Evolutionary conservation across 257 asterid genomes (phyloP).

Genomic region (Solanum rostratum): DNA sequence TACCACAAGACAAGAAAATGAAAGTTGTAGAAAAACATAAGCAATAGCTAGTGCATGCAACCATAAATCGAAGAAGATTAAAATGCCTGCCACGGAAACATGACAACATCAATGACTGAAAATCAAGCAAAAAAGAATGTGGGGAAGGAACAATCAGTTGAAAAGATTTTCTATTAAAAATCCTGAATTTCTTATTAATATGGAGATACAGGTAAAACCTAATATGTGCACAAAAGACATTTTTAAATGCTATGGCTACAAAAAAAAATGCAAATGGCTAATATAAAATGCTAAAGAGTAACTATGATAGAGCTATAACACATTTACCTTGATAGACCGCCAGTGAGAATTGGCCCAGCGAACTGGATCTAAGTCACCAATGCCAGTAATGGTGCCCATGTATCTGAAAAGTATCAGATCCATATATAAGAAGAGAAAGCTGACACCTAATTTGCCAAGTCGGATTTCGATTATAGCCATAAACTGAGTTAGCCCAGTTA

Average conservation of each 20-base stretch:
- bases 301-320: background rate
- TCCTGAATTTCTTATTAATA: background rate
- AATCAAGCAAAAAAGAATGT: background rate
- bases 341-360: constrained; percentile 98
- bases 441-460: background rate
- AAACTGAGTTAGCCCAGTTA: background rate
- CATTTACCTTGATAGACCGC: constrained; percentile 86
- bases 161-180: background rate
- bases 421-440: constrained; percentile 8
- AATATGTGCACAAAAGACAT: background rate
- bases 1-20: background rate
- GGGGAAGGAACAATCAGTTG: background rate
- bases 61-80: background rate
- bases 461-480: background rate
- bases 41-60: background rate
- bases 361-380: constrained; percentile 80
- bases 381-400: constrained; percentile 96
- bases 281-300: background rate
- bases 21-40: background rate
- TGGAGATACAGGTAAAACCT: background rate
- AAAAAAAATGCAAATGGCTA: background rate
- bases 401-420: constrained; percentile 40
- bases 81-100: background rate
- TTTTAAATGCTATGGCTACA: background rate
- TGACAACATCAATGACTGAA: background rate